A percentile compares a stretch with the other conserved stretches of the same genome.
phyloP scores from a whole-genome alignment of 2,329 filamentous ascomycete species.

The Fusarium kyushuense region DNA sequence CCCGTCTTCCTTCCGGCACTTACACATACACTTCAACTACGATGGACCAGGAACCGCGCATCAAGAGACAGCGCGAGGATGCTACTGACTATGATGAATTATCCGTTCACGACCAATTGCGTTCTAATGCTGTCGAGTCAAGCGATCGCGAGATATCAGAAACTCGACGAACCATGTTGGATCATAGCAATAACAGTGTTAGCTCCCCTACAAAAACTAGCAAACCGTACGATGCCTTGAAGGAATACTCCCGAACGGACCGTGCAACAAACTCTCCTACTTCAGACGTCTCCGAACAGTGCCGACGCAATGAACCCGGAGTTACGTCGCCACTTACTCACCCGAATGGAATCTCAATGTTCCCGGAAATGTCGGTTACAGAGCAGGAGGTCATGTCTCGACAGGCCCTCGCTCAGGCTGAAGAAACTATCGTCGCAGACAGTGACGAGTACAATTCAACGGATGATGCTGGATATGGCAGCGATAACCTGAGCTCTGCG shows the following conservation, averaged over 20 bases:
- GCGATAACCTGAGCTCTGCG: slow-evolving; percentile 52
- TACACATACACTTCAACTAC: slow-evolving; percentile 11
- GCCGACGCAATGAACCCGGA: slow-evolving; percentile 37
- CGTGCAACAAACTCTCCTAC: slow-evolving; percentile 8
- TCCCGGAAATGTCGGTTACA: slow-evolving; percentile 51
- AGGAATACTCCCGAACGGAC: slow-evolving; percentile 10
- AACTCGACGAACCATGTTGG: neutral
- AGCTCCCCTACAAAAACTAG: slow-evolving; percentile 2
- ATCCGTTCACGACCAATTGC: neutral
- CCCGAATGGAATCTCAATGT: slow-evolving; percentile 55
- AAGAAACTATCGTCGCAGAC: slow-evolving; percentile 54
- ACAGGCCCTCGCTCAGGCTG: slow-evolving; percentile 54
- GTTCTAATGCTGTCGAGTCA: neutral
- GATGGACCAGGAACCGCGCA: slow-evolving; percentile 22
- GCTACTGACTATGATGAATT: slow-evolving; percentile 10
- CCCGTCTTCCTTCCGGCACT: slow-evolving; percentile 31
- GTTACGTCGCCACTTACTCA: slow-evolving; percentile 52
- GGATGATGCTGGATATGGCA: slow-evolving; percentile 53
- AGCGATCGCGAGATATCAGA: neutral
- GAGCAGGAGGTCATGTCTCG: slow-evolving; percentile 54
- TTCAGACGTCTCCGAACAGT: slow-evolving; percentile 1
- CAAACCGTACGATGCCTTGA: slow-evolving; percentile 8
- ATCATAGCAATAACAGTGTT: neutral
- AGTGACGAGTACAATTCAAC: slow-evolving; percentile 44
- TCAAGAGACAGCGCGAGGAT: slow-evolving; percentile 22